These are phyloP conservation scores for Adansonia gregorii DNA, from an alignment of 441 rosid species.

Conservation along the genomic window DNA sequence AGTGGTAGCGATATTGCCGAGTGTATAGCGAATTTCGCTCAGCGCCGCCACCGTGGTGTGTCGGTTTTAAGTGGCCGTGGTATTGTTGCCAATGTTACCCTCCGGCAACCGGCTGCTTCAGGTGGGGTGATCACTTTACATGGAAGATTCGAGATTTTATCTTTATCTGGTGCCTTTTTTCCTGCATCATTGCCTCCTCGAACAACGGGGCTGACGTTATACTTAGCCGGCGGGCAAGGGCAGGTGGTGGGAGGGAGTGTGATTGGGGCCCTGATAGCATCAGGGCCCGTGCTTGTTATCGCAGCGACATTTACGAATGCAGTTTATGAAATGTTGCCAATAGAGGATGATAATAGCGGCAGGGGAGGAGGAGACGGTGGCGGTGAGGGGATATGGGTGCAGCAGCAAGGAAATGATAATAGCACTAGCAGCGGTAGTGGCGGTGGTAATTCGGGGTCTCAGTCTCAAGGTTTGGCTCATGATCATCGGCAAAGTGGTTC, in stretches of 20 bases:
- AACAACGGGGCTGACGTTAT: conserved; percentile 70
- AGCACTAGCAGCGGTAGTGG: conserved; percentile 25
- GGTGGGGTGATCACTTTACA: conserved; percentile 69
- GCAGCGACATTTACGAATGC: conserved; percentile 92
- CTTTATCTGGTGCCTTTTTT: conserved; percentile 73
- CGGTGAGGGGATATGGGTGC: conserved; percentile 35
- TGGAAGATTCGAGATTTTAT: conserved; percentile 85
- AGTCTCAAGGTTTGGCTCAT: conserved; percentile 42
- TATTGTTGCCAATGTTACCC: conserved; percentile 67
- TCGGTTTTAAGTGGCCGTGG: conserved; percentile 83
- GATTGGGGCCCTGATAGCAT: conserved; percentile 64
- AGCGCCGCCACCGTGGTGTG: conserved; percentile 74
- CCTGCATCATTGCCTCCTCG: conserved; percentile 80
- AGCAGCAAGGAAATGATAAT: conserved; percentile 34
- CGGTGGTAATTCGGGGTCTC: conserved; percentile 35
- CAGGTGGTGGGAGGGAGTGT: conserved; percentile 85
- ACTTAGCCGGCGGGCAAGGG: conserved; percentile 85
- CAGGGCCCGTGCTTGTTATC: conserved; percentile 83
- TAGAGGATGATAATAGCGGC: conserved; percentile 56
- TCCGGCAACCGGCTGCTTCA: conserved; percentile 75
- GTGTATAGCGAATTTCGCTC: conserved; percentile 64
- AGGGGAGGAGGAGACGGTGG: conserved; percentile 31
- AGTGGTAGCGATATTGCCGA: conserved; percentile 74
- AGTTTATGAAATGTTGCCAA: conserved; percentile 75
- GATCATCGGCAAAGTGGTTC: conserved; percentile 44